Base-by-base conservation (phyloP, 179 eudicot genomes). In the Carnegiea gigantea region DNA sequence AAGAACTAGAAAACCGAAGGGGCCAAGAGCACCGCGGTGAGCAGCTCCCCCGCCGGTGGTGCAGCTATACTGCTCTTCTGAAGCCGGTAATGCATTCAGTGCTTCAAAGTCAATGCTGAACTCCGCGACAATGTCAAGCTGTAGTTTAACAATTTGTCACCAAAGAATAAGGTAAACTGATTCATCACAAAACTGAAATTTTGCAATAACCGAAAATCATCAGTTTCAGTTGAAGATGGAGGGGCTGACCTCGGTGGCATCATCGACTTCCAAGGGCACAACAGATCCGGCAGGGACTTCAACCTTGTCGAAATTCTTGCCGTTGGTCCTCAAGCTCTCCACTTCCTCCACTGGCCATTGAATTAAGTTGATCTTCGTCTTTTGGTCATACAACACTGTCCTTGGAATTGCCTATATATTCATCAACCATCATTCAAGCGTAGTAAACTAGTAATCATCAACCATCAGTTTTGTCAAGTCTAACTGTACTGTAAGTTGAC, bases 291-390 rank as follows among this genome's bases (percentile, higher is more conserved):
- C 73, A 68, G 84, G 51, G 23, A 90, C 82, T 23, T 71, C 73
- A 43, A 91, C 78, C 2, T 84, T 85, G 51, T 89, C 46, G 65
- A 89, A 90, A 21, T 82, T 81, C 46, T 82, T 85, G 33, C 77
- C 74, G n/a, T 79, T 81, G 8, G 23, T 33, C 85, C 98, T 90
- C 57, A 92, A 84, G 9, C 79, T 81, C 72, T 94, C 90, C 3
- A 94, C 82, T 87, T 94, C 98, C 80, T 89, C 92, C 49, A 94
- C 93, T 3, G 98, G 98, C 98, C 98, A 94, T 71, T 83, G 89
- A 64, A 94, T 71, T 75, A 94, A 78, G 83, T 92, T 93, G 73
- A 79, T 87, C 13, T 89, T 87, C 0, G 98, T 94, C 81, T 87
- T 87, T 81, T 86, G 88, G 76, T 94, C 98, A 1, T 84, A 85